phyloP scores from a whole-genome alignment of 2,329 filamentous ascomycete genomes.

The Arthrobotrys megalospora region DNA sequence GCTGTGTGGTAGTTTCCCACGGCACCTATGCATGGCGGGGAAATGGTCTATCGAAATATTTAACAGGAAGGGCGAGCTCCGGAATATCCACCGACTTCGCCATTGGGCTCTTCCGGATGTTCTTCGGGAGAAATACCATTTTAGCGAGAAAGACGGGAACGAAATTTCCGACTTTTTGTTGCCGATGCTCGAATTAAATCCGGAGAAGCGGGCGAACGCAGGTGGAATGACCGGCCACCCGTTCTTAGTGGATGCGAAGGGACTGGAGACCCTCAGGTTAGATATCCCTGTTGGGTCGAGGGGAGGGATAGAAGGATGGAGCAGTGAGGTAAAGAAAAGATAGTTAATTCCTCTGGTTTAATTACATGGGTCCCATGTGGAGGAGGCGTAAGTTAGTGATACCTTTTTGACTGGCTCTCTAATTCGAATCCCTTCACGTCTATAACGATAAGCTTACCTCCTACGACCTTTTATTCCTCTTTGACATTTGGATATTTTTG shows the following conservation, averaged over 20 bases:
- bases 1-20: conserved; percentile 91
- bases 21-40: conserved; percentile 88
- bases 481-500: conserved; percentile 49
- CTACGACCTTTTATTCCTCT: conserved; percentile 10
- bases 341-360: conserved; percentile 26
- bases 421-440: conserved; percentile 20
- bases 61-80: conserved; percentile 95
- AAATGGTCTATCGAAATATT: conserved; percentile 99
- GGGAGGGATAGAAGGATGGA: conserved; percentile 95
- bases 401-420: conserved; percentile 38
- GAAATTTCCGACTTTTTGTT: conserved; percentile 85
- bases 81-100: conserved; percentile 95
- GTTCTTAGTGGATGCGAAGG: conserved; percentile 87
- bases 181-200: conserved; percentile 91
- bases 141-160: conserved; percentile 84
- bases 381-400: conserved; percentile 47
- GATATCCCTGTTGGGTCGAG: conserved; percentile 83
- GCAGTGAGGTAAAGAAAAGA: conserved; percentile 83
- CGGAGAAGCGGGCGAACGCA: conserved; percentile 91
- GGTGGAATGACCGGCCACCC: conserved; percentile 91
- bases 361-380: conserved; percentile 47
- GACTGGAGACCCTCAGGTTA: conserved; percentile 86
- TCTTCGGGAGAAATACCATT: conserved; percentile 96
- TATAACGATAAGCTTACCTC: conserved; percentile 20
- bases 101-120: conserved; percentile 97